Conservation (phyloP, 768 basidiomycete species). For the Termitomyces sp. region DNA sequence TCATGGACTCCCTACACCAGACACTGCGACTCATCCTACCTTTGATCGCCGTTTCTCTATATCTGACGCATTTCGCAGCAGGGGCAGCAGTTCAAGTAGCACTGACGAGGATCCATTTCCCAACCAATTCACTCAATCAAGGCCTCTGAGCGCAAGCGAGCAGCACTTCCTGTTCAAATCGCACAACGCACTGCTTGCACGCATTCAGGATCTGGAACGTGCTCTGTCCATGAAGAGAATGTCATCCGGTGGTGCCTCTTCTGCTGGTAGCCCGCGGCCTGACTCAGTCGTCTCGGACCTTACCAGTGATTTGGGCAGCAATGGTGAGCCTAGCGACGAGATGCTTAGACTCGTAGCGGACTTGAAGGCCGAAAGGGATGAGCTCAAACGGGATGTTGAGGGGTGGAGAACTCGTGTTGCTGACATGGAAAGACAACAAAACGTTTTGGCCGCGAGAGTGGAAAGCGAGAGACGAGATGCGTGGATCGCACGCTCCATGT, state of each 20-base stretch:
- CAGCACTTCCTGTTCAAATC: constrained; percentile 85
- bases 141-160: constrained; percentile 66
- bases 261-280: constrained; percentile 40
- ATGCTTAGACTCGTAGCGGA: constrained; percentile 72
- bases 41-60: constrained; percentile 37
- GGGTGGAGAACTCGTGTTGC: constrained; percentile 78
- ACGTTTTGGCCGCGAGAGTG: constrained; percentile 59
- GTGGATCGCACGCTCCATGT: constrained; percentile 76
- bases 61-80: constrained; percentile 23
- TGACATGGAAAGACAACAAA: constrained; percentile 68
- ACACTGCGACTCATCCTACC: constrained; percentile 58
- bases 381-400: constrained; percentile 82
- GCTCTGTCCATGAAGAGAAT: constrained; percentile 44
- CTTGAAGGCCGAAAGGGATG: constrained; percentile 85
- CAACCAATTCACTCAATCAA: constrained; percentile 29
- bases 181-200: constrained; percentile 75
- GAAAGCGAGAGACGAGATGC: constrained; percentile 79
- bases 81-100: constrained; percentile 23
- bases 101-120: constrained; percentile 40
- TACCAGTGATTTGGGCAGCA: constrained; percentile 26
- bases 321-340: constrained; percentile 61
- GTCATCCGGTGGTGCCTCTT: constrained; percentile 26
- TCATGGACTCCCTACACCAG: constrained; percentile 63
- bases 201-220: constrained; percentile 78
- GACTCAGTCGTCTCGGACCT: constrained; percentile 46